Evolutionary conservation across 345 rosid species (phyloP), one percentile per base, ranked within the genome.

Genomic region (Acer campestre): DNA sequence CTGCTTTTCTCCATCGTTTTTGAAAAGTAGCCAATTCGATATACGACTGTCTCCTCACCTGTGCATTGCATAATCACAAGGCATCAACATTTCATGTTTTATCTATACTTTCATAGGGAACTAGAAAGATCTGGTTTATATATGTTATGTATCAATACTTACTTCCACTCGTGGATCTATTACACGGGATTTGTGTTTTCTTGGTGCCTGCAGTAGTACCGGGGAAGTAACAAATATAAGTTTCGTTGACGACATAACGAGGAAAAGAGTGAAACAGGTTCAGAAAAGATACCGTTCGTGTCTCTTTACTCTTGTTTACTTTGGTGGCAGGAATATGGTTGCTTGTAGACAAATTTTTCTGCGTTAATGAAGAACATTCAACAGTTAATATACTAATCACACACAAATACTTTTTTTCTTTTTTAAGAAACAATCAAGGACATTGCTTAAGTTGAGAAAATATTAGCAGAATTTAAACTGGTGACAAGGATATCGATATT

Each of bases 1-100:
- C 84, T 18, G 95, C 95, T 20, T 49, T 69, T 53, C 67, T 62
- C 95, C 95, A 91, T 63, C 95, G 80, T 75, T 71, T 75, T 35
- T 42, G 73, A 76, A 91, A 89, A n/a, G 84, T 78, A 38, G 77
- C 71, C 23, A 85, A 81, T 75, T 91, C 95, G 0, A 64, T 49
- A 55, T 63, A 91, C 0, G 95, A 91, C 79, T 88, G 93, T 76
- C 89, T 89, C 80, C 95, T 88, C 75, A 91, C 92, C 94, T 89
- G 83, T 63, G 67, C 10, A 35, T 35, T 31, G 35, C 35, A 31
- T 31, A 31, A 31, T 31, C 35, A 31, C 35, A 31, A 35, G 38
- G 38, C 38, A 35, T 35, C 38, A 35, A 35, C n/a, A 10, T 18
- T 35, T 55, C 29, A 29, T 55, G 10, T 12, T 56, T 31, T 25